phyloP scores from a whole-genome alignment of 2,329 filamentous ascomycete species.

The Aspergillus sp. region DNA sequence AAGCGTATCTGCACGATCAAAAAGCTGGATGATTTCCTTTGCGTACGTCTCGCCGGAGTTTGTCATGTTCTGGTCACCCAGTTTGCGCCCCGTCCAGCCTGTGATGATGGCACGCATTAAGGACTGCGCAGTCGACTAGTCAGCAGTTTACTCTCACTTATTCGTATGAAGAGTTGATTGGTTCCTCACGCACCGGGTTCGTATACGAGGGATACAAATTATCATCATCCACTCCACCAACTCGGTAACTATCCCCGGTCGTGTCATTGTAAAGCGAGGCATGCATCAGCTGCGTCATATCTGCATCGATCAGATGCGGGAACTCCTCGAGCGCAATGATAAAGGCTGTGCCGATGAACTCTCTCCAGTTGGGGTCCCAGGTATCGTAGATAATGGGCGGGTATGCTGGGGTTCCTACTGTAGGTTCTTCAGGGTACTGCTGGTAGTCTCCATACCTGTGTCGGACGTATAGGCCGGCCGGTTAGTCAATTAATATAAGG shows the following conservation, averaged over 20 bases:
- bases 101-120: slow-evolving; percentile 65
- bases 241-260: slow-evolving; percentile 62
- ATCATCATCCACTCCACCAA: slow-evolving; percentile 61
- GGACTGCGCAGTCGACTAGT: too few species aligned
- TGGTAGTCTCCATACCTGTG: slow-evolving; percentile 41
- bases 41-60: slow-evolving; percentile 58
- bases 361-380: slow-evolving; percentile 67
- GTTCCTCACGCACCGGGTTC: slow-evolving; percentile 38
- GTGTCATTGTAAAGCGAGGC: slow-evolving; percentile 58
- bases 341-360: slow-evolving; percentile 62
- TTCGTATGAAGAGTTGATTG: too few species aligned
- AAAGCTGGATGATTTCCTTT: slow-evolving; percentile 58
- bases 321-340: slow-evolving; percentile 63
- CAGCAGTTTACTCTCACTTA: too few species aligned
- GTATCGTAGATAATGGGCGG: slow-evolving; percentile 54
- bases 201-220: slow-evolving; percentile 65
- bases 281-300: slow-evolving; percentile 50
- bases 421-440: slow-evolving; percentile 51
- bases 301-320: slow-evolving; percentile 44
- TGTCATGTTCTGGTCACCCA: slow-evolving; percentile 62
- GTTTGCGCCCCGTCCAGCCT: slow-evolving; percentile 59
- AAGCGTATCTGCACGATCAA: slow-evolving; percentile 57
- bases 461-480: too few species aligned
- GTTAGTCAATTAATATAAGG: too few species aligned
- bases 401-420: slow-evolving; percentile 55